These are phyloP conservation scores for Mycena vitilis DNA, from an alignment of 768 basidiomycete species.

Conservation along the genomic window DNA sequence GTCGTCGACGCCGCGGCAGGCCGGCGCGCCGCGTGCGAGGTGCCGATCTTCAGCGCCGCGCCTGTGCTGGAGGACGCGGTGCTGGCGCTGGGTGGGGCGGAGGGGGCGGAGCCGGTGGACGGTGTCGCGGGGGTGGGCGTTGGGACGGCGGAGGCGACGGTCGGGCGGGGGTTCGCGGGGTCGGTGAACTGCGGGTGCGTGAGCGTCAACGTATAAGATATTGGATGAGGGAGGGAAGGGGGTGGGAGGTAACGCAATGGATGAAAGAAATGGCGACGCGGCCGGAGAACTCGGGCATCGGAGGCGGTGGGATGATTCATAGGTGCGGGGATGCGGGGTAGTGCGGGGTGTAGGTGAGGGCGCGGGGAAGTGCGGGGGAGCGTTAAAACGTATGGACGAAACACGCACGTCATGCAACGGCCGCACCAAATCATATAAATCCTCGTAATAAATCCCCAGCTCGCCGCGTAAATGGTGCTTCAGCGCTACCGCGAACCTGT, in stretches of 20 bases:
- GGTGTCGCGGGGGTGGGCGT: slow-evolving; percentile 26
- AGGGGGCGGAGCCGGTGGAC: not conserved
- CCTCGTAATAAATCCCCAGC: slow-evolving; percentile 70
- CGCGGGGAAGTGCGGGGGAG: not conserved
- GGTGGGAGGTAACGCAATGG: no score
- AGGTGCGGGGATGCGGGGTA: no score
- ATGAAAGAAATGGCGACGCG: no score
- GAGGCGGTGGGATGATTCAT: no score
- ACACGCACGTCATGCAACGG: slow-evolving; percentile 65
- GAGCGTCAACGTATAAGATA: no score
- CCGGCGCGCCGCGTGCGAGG: slow-evolving; percentile 17
- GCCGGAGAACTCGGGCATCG: no score
- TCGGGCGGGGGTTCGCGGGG: slow-evolving; percentile 45
- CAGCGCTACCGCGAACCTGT: slow-evolving; percentile 64
- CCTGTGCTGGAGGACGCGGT: not conserved
- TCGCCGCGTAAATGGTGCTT: slow-evolving; percentile 76
- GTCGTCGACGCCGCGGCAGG: not conserved
- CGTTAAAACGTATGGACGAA: not conserved
- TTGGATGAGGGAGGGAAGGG: no score
- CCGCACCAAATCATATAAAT: slow-evolving; percentile 66
- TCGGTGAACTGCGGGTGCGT: slow-evolving; percentile 33
- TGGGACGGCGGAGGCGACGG: slow-evolving; percentile 15
- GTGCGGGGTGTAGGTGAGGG: no score
- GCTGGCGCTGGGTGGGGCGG: not conserved
- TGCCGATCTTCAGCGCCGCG: not conserved